Evolutionary conservation across 2,329 filamentous ascomycete species (phyloP).

Genomic region (Lecanicillium sp.): DNA sequence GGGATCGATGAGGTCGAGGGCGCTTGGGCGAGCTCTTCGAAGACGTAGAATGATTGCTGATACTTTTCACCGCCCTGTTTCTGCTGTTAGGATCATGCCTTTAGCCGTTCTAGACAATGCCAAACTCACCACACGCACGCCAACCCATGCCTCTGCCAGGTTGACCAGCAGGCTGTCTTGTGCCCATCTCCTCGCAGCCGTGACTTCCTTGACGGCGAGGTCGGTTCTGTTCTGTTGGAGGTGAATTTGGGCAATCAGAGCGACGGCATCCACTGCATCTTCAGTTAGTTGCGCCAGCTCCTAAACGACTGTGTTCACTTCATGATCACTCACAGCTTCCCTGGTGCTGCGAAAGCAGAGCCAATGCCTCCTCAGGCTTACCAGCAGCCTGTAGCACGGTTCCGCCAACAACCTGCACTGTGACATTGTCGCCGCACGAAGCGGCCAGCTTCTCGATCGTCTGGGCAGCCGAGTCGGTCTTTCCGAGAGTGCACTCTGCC

Average conservation of each 20-base stretch:
- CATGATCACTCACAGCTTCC: constrained; percentile 61
- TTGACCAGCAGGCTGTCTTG: constrained; percentile 93
- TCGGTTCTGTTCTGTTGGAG: constrained; percentile 87
- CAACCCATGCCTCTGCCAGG: constrained; percentile 91
- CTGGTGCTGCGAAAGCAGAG: constrained; percentile 73
- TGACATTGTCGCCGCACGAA: constrained; percentile 62
- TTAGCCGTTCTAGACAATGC: no score
- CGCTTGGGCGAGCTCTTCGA: constrained; percentile 87
- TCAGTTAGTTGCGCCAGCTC: constrained; percentile 14
- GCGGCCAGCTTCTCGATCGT: constrained; percentile 60
- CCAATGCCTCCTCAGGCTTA: constrained; percentile 77
- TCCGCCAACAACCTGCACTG: constrained; percentile 75
- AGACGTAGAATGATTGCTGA: constrained; percentile 95
- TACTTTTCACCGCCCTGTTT: constrained; percentile 84
- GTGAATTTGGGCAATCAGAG: constrained; percentile 86
- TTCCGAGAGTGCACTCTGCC: constrained; percentile 57
- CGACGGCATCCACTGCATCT: constrained; percentile 63
- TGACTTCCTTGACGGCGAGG: constrained; percentile 82
- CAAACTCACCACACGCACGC: constrained; percentile 65
- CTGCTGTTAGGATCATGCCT: constrained; percentile 17
- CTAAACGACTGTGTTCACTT: constrained; percentile 5
- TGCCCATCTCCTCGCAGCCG: constrained; percentile 81
- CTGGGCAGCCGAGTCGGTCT: constrained; percentile 53
- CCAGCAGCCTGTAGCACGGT: constrained; percentile 74
- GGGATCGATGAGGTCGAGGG: constrained; percentile 70